Base-by-base conservation (phyloP, 2,329 filamentous ascomycete genomes). In the Pseudonectria foliicola region DNA sequence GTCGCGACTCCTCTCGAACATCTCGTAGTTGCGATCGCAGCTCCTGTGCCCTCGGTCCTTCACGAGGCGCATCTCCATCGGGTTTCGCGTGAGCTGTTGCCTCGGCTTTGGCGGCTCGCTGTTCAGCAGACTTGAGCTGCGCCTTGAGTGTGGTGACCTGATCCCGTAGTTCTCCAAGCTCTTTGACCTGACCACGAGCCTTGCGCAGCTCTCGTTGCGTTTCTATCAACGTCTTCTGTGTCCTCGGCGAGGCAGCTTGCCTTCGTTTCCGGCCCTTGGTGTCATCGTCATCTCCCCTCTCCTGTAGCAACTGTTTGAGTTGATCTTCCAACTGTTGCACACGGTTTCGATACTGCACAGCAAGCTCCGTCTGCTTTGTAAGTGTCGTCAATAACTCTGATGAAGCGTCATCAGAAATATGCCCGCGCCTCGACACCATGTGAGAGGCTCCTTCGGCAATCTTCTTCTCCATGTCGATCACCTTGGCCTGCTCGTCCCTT, bases 401-500 rank as follows among this genome's bases (percentile, higher is more conserved):
- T 10, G 69, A 63, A n/a, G 69, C 65, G 23, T 63, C 58, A 11
- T 66, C 66, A 1, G 60, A 54, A 0, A 63, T 38, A 13, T 55
- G 39, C 24, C 43, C 43, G 24, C 52, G 50, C 34, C 53, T 55
- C n/a, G 54, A 52, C 7, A 46, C 52, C 38, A 82, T 70, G 40
- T 79, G 71, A 6, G 70, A 66, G 34, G 78, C 73, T 39, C 85
- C 64, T 36, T 81, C 70, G 2, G 71, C 66, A 34, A 81, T 70
- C 48, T 68, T 71, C 39, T 68, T 66, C 54, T 88, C 82, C 64
- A 86, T 77, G 35, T 68, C 61, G 21, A 69, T 62, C 16, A 82
- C 76, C 52, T 74, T 82, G 42, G 73, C 69, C 44, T 81, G 78
- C 53, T 87, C 82, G 39, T 82, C 75, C 40, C 73, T 73, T 25